A percentile compares a stretch with the other conserved stretches of the same genome.
phyloP scores from a whole-genome alignment of 441 rosid genomes.

The Erodium texanum region DNA sequence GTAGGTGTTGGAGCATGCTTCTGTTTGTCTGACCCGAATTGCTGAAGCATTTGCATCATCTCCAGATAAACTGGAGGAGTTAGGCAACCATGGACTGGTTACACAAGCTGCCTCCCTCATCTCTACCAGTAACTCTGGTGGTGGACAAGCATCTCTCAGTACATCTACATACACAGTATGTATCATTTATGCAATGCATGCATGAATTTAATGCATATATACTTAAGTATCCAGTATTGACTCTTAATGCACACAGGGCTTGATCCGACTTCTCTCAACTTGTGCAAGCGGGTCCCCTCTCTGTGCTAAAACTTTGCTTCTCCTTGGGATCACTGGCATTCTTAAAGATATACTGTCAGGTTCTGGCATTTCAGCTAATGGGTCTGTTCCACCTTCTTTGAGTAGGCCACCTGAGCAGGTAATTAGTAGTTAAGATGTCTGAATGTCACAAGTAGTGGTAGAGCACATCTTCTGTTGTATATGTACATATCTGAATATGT shows the following conservation, averaged over 20 bases:
- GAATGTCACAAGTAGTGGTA: background rate
- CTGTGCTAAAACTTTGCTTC: conserved; percentile 85
- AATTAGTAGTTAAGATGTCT: background rate
- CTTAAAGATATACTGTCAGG: conserved; percentile 87
- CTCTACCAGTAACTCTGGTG: conserved; percentile 79
- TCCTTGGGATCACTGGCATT: conserved; percentile 86
- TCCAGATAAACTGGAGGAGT: conserved; percentile 82
- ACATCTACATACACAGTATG: conserved; percentile 85
- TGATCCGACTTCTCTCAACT: conserved; percentile 86
- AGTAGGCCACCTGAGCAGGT: conserved; percentile 99
- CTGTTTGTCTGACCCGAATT: conserved; percentile 93
- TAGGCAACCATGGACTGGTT: conserved; percentile 93
- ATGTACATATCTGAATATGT: background rate
- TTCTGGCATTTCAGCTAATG: conserved; percentile 77
- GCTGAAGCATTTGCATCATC: conserved; percentile 92
- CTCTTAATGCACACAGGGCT: conserved; percentile 49
- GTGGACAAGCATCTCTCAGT: conserved; percentile 95
- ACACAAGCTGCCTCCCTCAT: conserved; percentile 95
- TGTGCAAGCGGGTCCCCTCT: conserved; percentile 97
- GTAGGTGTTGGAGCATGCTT: conserved; percentile 96
- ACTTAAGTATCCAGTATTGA: conserved; percentile 22
- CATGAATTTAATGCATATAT: conserved; percentile 5
- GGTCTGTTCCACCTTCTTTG: conserved; percentile 79
- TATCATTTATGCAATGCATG: conserved; percentile 11
- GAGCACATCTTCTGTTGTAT: background rate